A percentile compares a stretch with the other conserved stretches of the same genome.
Evolutionary conservation across 1,139 yeast genomes (phyloP).

Genomic region (Ogataea hybrid): DNA sequence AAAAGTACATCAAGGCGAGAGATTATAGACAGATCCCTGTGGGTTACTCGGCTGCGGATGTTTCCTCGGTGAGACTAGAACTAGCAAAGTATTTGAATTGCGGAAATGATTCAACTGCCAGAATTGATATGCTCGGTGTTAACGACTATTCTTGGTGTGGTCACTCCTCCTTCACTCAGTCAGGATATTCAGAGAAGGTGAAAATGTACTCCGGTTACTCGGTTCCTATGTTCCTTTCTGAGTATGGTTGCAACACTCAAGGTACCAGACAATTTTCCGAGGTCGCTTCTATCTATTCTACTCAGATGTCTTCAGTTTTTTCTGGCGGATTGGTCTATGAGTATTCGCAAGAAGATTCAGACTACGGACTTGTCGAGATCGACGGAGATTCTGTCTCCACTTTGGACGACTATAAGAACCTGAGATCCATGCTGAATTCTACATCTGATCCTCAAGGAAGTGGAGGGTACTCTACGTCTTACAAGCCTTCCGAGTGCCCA

Average conservation of each 20-base stretch:
- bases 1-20: slow-evolving; percentile 48
- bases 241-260: slow-evolving; percentile 52
- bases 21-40: slow-evolving; percentile 52
- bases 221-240: slow-evolving; percentile 55
- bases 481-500: slow-evolving; percentile 67
- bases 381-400: slow-evolving; percentile 41
- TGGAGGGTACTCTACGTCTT: slow-evolving; percentile 60
- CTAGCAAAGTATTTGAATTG: slow-evolving; percentile 58
- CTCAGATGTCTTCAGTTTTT: slow-evolving; percentile 64
- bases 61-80: slow-evolving; percentile 46
- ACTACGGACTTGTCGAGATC: slow-evolving; percentile 65
- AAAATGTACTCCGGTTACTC: slow-evolving; percentile 43
- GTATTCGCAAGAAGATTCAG: slow-evolving; percentile 63
- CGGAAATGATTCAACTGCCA: slow-evolving; percentile 52
- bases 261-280: slow-evolving; percentile 60
- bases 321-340: slow-evolving; percentile 82
- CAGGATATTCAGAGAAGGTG: slow-evolving; percentile 52
- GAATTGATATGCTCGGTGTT: slow-evolving; percentile 60
- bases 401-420: slow-evolving; percentile 51
- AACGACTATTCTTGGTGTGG: slow-evolving; percentile 71
- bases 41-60: slow-evolving; percentile 64
- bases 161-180: slow-evolving; percentile 42
- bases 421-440: slow-evolving; percentile 46
- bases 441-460: slow-evolving; percentile 67
- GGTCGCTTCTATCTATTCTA: slow-evolving; percentile 59